Base-by-base conservation (phyloP, 139 green algal species). In the Astrephomene gubernaculifera region DNA sequence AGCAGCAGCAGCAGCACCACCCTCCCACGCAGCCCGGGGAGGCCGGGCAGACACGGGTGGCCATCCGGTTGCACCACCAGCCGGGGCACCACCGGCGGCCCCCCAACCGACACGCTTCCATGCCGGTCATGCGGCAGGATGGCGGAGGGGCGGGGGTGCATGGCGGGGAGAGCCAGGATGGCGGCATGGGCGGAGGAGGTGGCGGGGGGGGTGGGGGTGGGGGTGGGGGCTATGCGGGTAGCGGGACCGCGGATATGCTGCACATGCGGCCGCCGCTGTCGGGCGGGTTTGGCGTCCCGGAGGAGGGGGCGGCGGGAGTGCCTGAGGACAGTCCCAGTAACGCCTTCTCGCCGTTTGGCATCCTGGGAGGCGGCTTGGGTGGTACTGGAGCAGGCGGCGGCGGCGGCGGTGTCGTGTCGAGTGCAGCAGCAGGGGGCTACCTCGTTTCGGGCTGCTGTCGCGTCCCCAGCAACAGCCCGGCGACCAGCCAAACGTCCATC, bases 101-200 rank as follows among this genome's bases (percentile, higher is more conserved):
- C 41, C 78, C 78, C 64, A 84, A 84, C 64, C 78, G 78, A 22
- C 78, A 84, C 78, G 61, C 78, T 14, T 84, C 78, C 25, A 84
- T 84, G 78, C 78, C 78, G 9, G 78, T 44, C 78, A 65, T 84
- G 63, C 74, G 65, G 76, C 76, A 41, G 27, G 76, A 71, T 36
- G 41, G 43, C 8, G 70, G 27, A 29, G 70, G 39, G 49, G 12
- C 39, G 68, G 9, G n/a, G 68, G 39, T 39, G 38, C n/a, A n/a
- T n/a, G n/a, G n/a, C n/a, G n/a, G n/a, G n/a, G n/a, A n/a, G n/a
- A n/a, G n/a, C 39, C 38, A 54, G 9, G 68, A 4, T 12, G 68
- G 68, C 25, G 70, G 70, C 70, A 70, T 43, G 8, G 31, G 19
- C 19, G 57, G 57, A 27, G 19, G 19, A 24, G 43, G 24, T 57